Evolutionary conservation across 192 early-diverging fungal species (phyloP), one percentile per base, ranked within the genome.

Genomic region (Thamnidium elegans): DNA sequence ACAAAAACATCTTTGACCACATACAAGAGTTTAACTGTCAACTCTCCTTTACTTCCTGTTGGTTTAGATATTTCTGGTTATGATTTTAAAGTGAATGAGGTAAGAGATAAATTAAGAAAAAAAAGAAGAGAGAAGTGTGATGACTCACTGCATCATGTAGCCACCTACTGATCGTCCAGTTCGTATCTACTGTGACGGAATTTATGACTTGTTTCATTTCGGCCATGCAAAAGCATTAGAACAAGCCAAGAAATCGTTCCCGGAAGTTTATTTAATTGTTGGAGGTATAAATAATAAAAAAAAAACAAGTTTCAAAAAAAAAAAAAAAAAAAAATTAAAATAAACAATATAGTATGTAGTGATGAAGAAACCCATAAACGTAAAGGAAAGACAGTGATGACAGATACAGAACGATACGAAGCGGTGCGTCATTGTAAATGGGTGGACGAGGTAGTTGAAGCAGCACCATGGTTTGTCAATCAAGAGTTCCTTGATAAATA

Each of bases 371-470:
- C 91, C 15, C 90, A 91, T 65, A 72, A 75, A 46, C 86, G 84
- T 63, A 93, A 93, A 70, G 91, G 91, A 9, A 89, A 90, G 70
- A 93, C 91, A 0, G 91, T 93, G 50, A 82, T 91, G 74, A 86
- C 78, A 6, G 91, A 91, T 42, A 55, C 76, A 15, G 91, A 93
- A 72, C 86, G 91, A 31, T 88, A 86, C 60, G 89, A 93, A 66
- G 81, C 87, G n/a, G 75, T 93, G 46, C 80, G 83, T 36, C 91
- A 93, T 61, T 93, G 91, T 70, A 84, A 84, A 65, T 93, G 91
- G 91, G 90, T 90, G 1, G 90, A 91, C 65, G 86, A 91, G 60
- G 89, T 91, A 14, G 76, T 93, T 15, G 78, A 76, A 46, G 71
- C 86, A 54, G 90, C 91, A 20, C 91, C 91, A 32, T 93, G 91